A percentile compares a stretch with the other conserved stretches of the same genome.
Conservation (phyloP, 306 rosid genomes). For the Datisca glomerata region DNA sequence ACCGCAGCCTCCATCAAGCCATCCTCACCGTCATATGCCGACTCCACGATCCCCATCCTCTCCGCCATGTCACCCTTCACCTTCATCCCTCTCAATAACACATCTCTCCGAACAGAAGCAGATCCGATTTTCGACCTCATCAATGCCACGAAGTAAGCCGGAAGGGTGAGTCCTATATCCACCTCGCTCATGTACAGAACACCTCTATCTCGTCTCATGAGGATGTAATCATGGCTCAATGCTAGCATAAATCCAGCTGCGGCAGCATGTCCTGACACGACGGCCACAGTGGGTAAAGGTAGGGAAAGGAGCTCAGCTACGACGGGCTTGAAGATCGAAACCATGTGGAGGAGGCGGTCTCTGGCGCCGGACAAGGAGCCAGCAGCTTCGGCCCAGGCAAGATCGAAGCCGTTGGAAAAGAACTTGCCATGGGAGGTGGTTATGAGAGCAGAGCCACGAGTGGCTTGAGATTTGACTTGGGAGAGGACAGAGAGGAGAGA, state of each 20-base stretch:
- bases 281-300: conserved; percentile 67
- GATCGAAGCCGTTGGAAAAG: conserved; percentile 78
- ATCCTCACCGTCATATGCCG: conserved; percentile 43
- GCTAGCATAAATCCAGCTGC: conserved; percentile 50
- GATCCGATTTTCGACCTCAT: conserved; percentile 33
- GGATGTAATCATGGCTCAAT: conserved; percentile 47
- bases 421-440: conserved; percentile 54
- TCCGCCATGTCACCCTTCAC: conserved; percentile 36
- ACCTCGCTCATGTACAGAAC: conserved; percentile 75
- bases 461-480: conserved; percentile 27
- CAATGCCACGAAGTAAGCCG: conserved; percentile 41
- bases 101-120: conserved; percentile 27
- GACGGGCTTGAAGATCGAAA: conserved; percentile 29
- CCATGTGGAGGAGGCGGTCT: conserved; percentile 31
- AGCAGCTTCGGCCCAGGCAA: conserved; percentile 49
- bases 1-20: conserved; percentile 32
- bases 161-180: conserved; percentile 35
- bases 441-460: conserved; percentile 49
- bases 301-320: conserved; percentile 42
- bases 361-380: conserved; percentile 22
- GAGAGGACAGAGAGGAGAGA: conserved; percentile 37
- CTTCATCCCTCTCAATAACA: conserved; percentile 36
- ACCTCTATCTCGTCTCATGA: conserved; percentile 47
- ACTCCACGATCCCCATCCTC: conserved; percentile 47
- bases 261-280: conserved; percentile 52